phyloP scores from a whole-genome alignment of 208 protist genomes.

The Leishmania aethiopica region DNA sequence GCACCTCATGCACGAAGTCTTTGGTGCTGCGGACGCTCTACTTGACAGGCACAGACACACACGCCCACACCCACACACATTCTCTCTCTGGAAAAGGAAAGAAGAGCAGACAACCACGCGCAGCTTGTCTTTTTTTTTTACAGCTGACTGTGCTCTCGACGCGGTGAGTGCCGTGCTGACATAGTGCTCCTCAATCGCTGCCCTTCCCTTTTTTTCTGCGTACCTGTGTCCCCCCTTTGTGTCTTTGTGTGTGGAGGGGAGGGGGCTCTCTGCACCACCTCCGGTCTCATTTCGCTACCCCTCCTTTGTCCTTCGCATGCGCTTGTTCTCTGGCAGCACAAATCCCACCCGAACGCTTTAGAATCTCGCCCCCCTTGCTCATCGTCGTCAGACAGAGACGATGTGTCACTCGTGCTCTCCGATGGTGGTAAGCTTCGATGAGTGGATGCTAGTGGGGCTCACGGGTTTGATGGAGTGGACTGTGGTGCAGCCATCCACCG shows the following conservation, averaged over 20 bases:
- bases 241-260: background rate
- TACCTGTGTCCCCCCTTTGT: background rate
- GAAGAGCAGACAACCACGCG: background rate
- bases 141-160: background rate
- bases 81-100: background rate
- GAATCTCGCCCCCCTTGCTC: background rate
- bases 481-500: conserved; percentile 1
- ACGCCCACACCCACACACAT: background rate
- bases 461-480: conserved; percentile 23
- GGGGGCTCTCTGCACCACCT: background rate
- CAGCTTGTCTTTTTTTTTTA: no score
- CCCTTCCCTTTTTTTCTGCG: background rate
- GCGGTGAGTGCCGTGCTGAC: background rate
- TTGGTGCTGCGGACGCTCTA: background rate
- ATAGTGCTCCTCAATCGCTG: background rate
- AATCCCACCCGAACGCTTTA: background rate
- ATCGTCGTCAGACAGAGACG: background rate
- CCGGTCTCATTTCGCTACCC: no score
- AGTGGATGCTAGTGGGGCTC: conserved; percentile 24
- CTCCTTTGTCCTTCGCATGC: conserved; percentile 2
- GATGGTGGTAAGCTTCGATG: conserved; percentile 26
- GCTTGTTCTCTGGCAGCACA: background rate
- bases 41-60: background rate
- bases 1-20: background rate
- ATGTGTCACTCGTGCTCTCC: background rate